Conservation (phyloP, 805 yeast genomes). For the Pichia manshurica region DNA sequence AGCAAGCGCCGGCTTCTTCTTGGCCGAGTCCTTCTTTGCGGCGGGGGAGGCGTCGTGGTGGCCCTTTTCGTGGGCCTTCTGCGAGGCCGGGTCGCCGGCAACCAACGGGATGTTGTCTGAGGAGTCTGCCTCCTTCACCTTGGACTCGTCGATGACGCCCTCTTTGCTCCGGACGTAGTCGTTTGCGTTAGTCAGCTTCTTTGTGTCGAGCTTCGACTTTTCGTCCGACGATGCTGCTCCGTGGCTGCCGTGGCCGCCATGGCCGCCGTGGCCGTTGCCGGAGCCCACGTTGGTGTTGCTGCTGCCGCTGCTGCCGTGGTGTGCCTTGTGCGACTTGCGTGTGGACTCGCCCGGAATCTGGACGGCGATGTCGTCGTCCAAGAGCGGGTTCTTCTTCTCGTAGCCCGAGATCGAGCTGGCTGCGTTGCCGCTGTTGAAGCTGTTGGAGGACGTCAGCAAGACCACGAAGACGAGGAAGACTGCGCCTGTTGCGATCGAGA, state of each 20-base stretch:
- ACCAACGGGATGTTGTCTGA: constrained; percentile 12
- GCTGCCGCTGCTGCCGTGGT: too few species aligned
- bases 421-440: neutral
- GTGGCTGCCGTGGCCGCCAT: too few species aligned
- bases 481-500: constrained; percentile 38
- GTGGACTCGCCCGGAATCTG: constrained; percentile 3
- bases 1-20: neutral
- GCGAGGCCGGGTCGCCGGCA: constrained; percentile 15
- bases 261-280: too few species aligned
- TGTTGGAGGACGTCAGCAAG: neutral
- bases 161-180: constrained; percentile 28
- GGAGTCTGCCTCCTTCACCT: constrained; percentile 33
- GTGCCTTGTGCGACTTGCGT: neutral
- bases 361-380: neutral
- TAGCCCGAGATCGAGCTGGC: neutral
- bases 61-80: constrained; percentile 14
- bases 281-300: too few species aligned
- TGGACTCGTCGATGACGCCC: constrained; percentile 38
- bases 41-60: neutral
- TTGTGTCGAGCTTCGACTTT: constrained; percentile 12
- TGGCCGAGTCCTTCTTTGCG: neutral
- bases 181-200: constrained; percentile 23
- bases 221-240: too few species aligned
- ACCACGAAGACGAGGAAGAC: constrained; percentile 33
- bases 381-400: neutral